Evolutionary conservation across 768 basidiomycete species (phyloP).

Genomic region (Boletus subcaerulescens): DNA sequence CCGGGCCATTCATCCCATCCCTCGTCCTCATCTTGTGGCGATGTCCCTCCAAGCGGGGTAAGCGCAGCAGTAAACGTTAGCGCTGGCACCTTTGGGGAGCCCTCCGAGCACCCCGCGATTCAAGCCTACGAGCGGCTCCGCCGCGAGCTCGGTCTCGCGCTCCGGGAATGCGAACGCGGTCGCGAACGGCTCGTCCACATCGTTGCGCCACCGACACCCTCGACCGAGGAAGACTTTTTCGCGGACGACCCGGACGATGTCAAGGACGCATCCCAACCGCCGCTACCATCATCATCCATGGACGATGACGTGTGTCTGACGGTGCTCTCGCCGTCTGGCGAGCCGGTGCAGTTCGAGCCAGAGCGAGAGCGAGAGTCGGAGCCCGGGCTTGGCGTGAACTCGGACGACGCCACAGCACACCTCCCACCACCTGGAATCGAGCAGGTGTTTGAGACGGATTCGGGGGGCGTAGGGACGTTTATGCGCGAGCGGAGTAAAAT

Average conservation of each 20-base stretch:
- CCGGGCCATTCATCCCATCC: conserved; percentile 21
- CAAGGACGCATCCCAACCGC: background rate
- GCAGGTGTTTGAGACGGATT: conserved; percentile 79
- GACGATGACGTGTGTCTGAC: conserved; percentile 5
- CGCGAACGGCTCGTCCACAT: conserved; percentile 59
- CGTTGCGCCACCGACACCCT: conserved; percentile 42
- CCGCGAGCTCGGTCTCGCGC: conserved; percentile 70
- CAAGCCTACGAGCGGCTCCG: conserved; percentile 74
- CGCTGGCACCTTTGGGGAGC: background rate
- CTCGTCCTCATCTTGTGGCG: conserved; percentile 19
- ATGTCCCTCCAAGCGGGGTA: background rate
- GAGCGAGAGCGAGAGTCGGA: background rate
- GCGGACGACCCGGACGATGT: background rate
- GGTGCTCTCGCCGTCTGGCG: conserved; percentile 22
- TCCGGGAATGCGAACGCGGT: conserved; percentile 82
- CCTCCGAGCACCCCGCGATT: conserved; percentile 47
- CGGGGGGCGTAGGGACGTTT: conserved; percentile 35
- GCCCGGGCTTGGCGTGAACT: background rate
- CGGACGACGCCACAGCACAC: conserved; percentile 57
- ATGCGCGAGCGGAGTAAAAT: conserved; percentile 61
- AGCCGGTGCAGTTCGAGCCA: conserved; percentile 15
- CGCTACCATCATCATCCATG: background rate
- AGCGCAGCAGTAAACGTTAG: background rate
- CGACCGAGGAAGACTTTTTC: conserved; percentile 37
- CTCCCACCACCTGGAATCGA: conserved; percentile 68